Evolutionary conservation across 345 rosid species (phyloP).

Genomic region (Physaria fendleri): DNA sequence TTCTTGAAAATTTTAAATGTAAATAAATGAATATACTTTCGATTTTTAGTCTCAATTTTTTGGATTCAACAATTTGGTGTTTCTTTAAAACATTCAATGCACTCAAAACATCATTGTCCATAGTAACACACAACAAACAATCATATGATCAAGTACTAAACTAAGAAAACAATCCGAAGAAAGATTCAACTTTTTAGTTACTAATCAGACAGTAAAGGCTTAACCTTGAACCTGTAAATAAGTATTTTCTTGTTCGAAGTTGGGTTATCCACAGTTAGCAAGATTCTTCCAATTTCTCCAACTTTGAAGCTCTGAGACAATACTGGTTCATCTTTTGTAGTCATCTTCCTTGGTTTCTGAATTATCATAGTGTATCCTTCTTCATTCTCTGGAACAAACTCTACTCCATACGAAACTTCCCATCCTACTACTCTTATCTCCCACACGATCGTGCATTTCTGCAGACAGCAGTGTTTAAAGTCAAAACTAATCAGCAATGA

Average conservation of each 20-base stretch:
- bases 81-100: background rate
- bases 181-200: background rate
- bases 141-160: conserved; percentile 14
- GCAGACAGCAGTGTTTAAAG: background rate
- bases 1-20: background rate
- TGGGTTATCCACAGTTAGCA: conserved; percentile 26
- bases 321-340: conserved; percentile 21
- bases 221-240: conserved; percentile 29
- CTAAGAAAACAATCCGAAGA: background rate
- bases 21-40: background rate
- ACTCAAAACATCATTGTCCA: background rate
- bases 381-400: conserved; percentile 28
- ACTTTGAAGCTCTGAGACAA: conserved; percentile 31
- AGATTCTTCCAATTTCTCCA: conserved; percentile 30
- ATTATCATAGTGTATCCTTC: conserved; percentile 33
- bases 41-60: too few relatives aligned
- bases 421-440: conserved; percentile 34
- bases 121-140: conserved; percentile 2
- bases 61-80: too few relatives aligned
- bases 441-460: conserved; percentile 32
- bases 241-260: conserved; percentile 27
- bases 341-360: conserved; percentile 31
- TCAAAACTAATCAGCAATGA: too few relatives aligned
- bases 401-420: conserved; percentile 33
- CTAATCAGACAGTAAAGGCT: conserved; percentile 14